Evolutionary conservation across 2,329 filamentous ascomycete species (phyloP), one percentile per base, ranked within the genome.

Genomic region (Fusarium burgessii): DNA sequence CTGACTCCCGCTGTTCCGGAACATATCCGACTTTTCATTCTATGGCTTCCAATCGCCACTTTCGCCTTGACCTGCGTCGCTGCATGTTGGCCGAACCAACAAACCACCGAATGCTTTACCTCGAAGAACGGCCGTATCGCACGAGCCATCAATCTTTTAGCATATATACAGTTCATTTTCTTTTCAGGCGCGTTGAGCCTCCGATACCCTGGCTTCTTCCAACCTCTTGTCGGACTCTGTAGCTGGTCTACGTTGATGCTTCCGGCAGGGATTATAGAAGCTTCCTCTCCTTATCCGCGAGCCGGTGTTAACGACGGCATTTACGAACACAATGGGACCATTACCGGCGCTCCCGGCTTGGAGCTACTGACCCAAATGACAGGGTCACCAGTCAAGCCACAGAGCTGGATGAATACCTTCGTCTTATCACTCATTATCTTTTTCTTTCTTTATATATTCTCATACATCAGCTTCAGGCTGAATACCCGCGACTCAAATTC

Each of bases 161-260:
- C 92, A 74, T 93, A 94, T 77, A 87, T 94, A 15, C 92, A 94
- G 76, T 94, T 93, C 75, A 85, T 92, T 36, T 90, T 93, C 45
- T 82, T 94, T 64, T 90, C 91, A 0, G 91, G 91, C 5, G 87
- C 89, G 18, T 82, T 94, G 54, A 91, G 88, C 20, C 81, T 94
- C 58, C 85, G 87, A 57, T 94, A 93, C 72, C 92, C 92, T 1
- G 92, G 92, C 5, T 94, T 90, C 77, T 93, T 90, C 70, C 91
- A 93, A 72, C 92, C 92, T 3, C 89, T 89, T 1, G 85, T 92
- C 41, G 91, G 91, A 72, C 87, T 89, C 65, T 86, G 86, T 13
- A 87, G 87, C 58, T 94, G 92, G 92, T 91, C 90, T 7, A 82
- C 87, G 1, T 83, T 94, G 35, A 87, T 93, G 79, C 90, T 92